Evolutionary conservation across 2,329 filamentous ascomycete species (phyloP), one percentile per base, ranked within the genome.

Genomic region (Pseudocercospora pini-densiflorae): DNA sequence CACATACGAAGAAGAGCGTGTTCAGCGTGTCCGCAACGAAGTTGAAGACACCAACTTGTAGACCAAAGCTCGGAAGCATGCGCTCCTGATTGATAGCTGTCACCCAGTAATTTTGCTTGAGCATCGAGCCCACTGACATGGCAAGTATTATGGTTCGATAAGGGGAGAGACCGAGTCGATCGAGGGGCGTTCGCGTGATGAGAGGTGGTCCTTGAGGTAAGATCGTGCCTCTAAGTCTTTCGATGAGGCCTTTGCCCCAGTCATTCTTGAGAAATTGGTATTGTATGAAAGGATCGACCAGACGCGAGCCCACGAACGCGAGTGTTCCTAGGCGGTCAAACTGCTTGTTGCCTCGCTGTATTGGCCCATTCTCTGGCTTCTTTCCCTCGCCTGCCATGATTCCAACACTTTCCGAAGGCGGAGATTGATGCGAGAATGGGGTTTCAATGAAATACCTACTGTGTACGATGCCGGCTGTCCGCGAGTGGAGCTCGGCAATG

Each of bases 101-200:
- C 14, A 84, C 77, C 84, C 85, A 87, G 76, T 84, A 84, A 71
- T 85, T 83, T 66, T 89, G 87, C 78, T 89, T 89, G 29, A 84
- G 64, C 24, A 81, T 79, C 45, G 80, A 81, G 62, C 83, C 87
- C 49, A 81, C 77, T 23, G 84, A 79, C 84, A 89, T 87, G 61
- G 76, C 78, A 5, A 88, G 75, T 8, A 89, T 77, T 54, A 87
- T 78, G 8, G 83, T 77, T 27, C 83, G 79, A 69, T 85, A 83
- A 0, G 81, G 83, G 19, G 84, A 85, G 0, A 88, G 80, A 10
- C 79, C 80, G 3, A 75, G 66, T 29, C 72, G 71, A 70, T 84
- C 79, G 67, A 85, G 75, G 33, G 76, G 68, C 12, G 80, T 77
- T 54, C 79, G 78, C 3, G 79, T 81, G 53, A 79, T 71, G n/a